phyloP scores from a whole-genome alignment of 148 eudicot species.

The Vaccinium darrowii region DNA sequence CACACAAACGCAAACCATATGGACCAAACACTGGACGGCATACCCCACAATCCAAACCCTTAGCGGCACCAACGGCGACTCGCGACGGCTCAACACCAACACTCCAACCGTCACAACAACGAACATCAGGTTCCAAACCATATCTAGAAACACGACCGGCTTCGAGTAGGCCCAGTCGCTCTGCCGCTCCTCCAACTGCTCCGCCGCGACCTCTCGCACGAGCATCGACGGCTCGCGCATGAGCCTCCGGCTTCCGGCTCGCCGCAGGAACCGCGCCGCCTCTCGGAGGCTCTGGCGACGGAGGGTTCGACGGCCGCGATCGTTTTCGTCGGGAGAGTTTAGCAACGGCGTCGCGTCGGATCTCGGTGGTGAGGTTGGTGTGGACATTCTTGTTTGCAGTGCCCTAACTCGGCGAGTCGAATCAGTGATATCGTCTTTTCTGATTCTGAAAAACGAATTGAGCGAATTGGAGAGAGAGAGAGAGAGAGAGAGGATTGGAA shows the following conservation, averaged over 20 bases:
- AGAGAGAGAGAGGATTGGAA: not conserved
- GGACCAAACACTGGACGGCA: conserved; percentile 61
- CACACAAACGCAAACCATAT: conserved; percentile 49
- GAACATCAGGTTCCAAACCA: conserved; percentile 60
- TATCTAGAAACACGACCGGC: conserved; percentile 62
- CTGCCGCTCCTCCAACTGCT: conserved; percentile 65
- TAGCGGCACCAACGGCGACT: conserved; percentile 37
- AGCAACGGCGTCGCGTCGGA: conserved; percentile 33
- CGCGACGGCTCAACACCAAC: conserved; percentile 32
- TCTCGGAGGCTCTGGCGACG: conserved; percentile 45
- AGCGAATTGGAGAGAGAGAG: not conserved
- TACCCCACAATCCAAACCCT: conserved; percentile 69
- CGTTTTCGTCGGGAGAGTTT: conserved; percentile 16
- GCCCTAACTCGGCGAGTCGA: conserved; percentile 10
- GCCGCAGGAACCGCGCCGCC: conserved; percentile 62
- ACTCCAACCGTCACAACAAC: conserved; percentile 33
- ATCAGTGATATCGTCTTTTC: not conserved
- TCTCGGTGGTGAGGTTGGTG: conserved; percentile 3
- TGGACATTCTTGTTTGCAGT: conserved; percentile 8
- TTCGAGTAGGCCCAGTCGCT: conserved; percentile 70
- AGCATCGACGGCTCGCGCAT: conserved; percentile 57
- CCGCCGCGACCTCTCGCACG: conserved; percentile 71
- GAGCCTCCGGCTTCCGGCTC: conserved; percentile 47
- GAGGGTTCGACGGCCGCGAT: conserved; percentile 12
- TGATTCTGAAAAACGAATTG: not conserved